phyloP scores from a whole-genome alignment of 768 basidiomycete genomes.

The Boletellus sp. region DNA sequence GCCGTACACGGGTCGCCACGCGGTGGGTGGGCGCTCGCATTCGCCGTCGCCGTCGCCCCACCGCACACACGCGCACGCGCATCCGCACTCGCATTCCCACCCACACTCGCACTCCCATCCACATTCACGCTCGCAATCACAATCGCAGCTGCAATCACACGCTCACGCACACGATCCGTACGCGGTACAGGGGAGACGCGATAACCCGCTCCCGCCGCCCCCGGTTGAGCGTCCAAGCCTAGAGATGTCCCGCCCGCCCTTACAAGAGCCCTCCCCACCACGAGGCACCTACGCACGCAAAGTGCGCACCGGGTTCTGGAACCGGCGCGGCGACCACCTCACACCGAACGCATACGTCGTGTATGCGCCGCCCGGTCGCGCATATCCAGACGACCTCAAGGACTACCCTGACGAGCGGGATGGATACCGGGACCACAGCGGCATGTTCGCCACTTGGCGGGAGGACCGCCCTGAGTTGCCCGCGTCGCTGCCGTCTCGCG shows the following conservation, averaged over 20 bases:
- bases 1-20: conserved; percentile 17
- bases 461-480: conserved; percentile 52
- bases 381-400: conserved; percentile 59
- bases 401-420: conserved; percentile 53
- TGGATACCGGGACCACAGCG: conserved; percentile 56
- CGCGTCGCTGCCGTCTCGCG: conserved; percentile 57
- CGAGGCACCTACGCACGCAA: conserved; percentile 24
- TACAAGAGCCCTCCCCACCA: conserved; percentile 30
- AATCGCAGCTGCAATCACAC: conserved; percentile 11
- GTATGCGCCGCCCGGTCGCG: conserved; percentile 53
- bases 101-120: background rate
- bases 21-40: background rate
- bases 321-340: conserved; percentile 70
- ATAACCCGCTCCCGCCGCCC: conserved; percentile 30
- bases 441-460: conserved; percentile 40
- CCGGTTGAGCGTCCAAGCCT: conserved; percentile 23
- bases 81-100: background rate
- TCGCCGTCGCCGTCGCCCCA: background rate
- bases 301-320: conserved; percentile 64
- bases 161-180: conserved; percentile 11
- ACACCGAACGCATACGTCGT: conserved; percentile 55
- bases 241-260: conserved; percentile 26
- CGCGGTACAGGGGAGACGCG: conserved; percentile 9
- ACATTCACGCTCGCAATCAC: background rate
- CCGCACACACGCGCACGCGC: background rate